Base-by-base conservation (phyloP, 116 monocot species). In the Cymodocea nodosa region DNA sequence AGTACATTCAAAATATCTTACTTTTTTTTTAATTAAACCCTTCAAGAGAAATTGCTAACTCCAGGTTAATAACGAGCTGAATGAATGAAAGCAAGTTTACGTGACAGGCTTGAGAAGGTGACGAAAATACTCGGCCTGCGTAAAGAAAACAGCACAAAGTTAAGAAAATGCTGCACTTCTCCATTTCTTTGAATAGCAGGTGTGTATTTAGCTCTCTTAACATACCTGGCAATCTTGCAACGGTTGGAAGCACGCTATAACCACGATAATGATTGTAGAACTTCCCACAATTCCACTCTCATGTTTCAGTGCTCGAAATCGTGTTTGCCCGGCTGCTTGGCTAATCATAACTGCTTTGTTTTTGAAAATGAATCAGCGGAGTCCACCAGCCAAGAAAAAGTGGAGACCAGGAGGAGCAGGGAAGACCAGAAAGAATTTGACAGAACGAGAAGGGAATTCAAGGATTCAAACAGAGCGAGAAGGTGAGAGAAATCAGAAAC, bases 231-330 rank as follows among this genome's bases (percentile, higher is more conserved):
- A 76, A 62, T 76, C 76, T 40, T 60, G 76, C 23, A 76, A 23
- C 15, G 65, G 76, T 71, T 76, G 76, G 66, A 71, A 71, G 59
- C 91, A 91, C 71, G 80, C 91, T 51, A 91, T 82, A 70, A 84
- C 62, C 53, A 75, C 79, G 62, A 91, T 87, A 50, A 89, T 64
- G 61, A 88, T 82, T 68, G 87, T 71, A 52, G 81, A 73, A 68
- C 59, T 76, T 20, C 88, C 88, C 4, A 78, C 71, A 65, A 86
- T 76, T 60, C 90, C 90, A 77, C 76, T 87, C 80, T 87, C 91
- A 64, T 92, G 91, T 74, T 84, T 91, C 74, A 84, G 77, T 73
- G 83, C 84, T 77, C 80, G 71, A 72, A 90, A 90, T 84, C 90
- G 84, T 35, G 86, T 90, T 79, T 86, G 74, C 25, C 66, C 30